A percentile compares a stretch with the other conserved stretches of the same genome.
Conservation (phyloP, 352 stramenopile species). For the Pythium utonaiense region DNA sequence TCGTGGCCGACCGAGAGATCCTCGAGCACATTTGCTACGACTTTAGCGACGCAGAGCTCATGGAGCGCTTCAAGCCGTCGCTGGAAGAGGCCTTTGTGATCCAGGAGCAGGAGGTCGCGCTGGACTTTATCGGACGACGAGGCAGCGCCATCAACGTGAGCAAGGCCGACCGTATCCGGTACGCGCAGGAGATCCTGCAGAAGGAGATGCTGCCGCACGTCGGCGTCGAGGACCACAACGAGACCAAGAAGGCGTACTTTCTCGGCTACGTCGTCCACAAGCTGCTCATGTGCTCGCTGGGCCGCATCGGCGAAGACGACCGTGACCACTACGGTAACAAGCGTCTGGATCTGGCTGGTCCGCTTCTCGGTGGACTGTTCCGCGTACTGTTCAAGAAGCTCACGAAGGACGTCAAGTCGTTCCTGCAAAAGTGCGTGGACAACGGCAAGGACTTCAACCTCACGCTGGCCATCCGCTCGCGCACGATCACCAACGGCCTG, state of each 20-base stretch:
- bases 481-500: constrained; percentile 97
- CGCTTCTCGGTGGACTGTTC: constrained; percentile 97
- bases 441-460: constrained; percentile 96
- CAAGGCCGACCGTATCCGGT: constrained; percentile 97
- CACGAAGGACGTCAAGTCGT: constrained; percentile 97
- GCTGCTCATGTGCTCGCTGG: constrained; percentile 98
- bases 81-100: constrained; percentile 99
- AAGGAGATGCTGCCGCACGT: constrained; percentile 99
- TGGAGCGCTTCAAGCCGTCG: constrained; percentile 98
- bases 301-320: constrained; percentile 97
- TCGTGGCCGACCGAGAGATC: constrained; percentile 96
- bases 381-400: constrained; percentile 98
- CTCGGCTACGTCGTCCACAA: constrained; percentile 99
- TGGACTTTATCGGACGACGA: constrained; percentile 99
- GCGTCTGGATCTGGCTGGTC: constrained; percentile 97
- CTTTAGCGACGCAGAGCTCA: constrained; percentile 97
- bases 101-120: constrained; percentile 95
- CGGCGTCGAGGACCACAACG: constrained; percentile 96
- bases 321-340: constrained; percentile 99
- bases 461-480: constrained; percentile 96
- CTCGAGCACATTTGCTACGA: constrained; percentile 99
- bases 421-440: constrained; percentile 90
- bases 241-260: constrained; percentile 98
- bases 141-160: constrained; percentile 94
- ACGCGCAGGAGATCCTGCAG: constrained; percentile 98